Percentiles rank a stretch among this genome's conserved stretches.
phyloP scores from a whole-genome alignment of 225 moss, liverwort and hornwort species.

The Marchantia paleacea region DNA sequence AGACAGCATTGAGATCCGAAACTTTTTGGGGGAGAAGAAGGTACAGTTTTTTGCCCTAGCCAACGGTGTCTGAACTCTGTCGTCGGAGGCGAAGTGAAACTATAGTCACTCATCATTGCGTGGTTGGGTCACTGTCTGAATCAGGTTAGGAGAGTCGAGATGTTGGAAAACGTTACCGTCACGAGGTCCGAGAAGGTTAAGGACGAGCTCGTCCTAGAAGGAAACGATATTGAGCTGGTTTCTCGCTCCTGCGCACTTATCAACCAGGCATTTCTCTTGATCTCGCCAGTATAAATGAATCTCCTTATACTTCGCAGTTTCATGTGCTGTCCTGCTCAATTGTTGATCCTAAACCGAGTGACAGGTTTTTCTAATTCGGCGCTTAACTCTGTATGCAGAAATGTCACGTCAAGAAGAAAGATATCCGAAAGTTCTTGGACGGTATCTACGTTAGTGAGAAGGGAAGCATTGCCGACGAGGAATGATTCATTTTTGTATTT shows the following conservation, averaged over 20 bases:
- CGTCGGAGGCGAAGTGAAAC: background rate
- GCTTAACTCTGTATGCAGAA: constrained; percentile 45
- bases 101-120: background rate
- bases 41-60: constrained; percentile 24
- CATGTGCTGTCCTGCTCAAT: too few relatives aligned
- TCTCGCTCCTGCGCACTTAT: constrained; percentile 69
- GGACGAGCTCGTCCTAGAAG: constrained; percentile 74
- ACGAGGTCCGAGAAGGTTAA: constrained; percentile 80
- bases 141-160: constrained; percentile 66
- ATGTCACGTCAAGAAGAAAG: constrained; percentile 80
- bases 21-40: constrained; percentile 85
- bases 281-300: background rate
- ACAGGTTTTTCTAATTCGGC: too few relatives aligned
- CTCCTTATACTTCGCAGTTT: background rate
- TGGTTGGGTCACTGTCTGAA: background rate
- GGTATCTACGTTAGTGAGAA: constrained; percentile 75
- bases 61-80: background rate
- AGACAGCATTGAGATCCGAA: constrained; percentile 73
- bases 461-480: constrained; percentile 55
- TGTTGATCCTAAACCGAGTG: too few relatives aligned
- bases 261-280: constrained; percentile 52
- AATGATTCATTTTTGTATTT: background rate
- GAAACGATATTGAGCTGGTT: constrained; percentile 78
- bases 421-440: constrained; percentile 69
- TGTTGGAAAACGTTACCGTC: constrained; percentile 67